Percentiles rank a stretch among this genome's conserved stretches.
These are phyloP conservation scores for Gastrolobium bilobum DNA, from an alignment of 306 rosid species.

Conservation along the genomic window DNA sequence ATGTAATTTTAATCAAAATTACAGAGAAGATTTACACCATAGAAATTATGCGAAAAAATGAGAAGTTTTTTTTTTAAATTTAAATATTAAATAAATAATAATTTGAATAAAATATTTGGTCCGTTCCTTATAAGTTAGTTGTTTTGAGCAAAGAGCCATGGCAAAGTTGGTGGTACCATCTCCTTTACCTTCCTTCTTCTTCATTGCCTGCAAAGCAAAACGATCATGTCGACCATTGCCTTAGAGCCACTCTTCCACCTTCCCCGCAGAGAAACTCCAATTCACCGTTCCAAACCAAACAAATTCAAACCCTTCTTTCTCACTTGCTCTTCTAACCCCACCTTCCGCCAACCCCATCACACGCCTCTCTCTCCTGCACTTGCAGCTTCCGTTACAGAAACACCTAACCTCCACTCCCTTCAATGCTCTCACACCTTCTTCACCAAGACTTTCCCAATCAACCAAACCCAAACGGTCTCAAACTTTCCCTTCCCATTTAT, in stretches of 20 bases:
- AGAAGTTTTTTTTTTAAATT: too few species aligned
- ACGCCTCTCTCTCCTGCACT: slow-evolving; percentile 40
- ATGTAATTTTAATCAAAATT: too few species aligned
- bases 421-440: slow-evolving; percentile 55
- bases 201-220: slow-evolving; percentile 12
- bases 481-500: slow-evolving; percentile 21
- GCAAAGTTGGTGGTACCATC: background rate
- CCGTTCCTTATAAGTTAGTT: background rate
- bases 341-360: slow-evolving; percentile 49
- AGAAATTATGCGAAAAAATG: too few species aligned
- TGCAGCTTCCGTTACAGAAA: slow-evolving; percentile 49
- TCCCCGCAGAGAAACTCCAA: slow-evolving; percentile 33
- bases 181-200: background rate
- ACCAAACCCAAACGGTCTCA: slow-evolving; percentile 60
- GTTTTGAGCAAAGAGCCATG: too few species aligned
- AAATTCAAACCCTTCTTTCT: slow-evolving; percentile 45
- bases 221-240: slow-evolving; percentile 66
- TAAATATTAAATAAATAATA: too few species aligned
- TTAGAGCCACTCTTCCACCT: slow-evolving; percentile 55
- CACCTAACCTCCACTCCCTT: slow-evolving; percentile 45
- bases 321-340: slow-evolving; percentile 47
- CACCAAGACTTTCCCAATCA: slow-evolving; percentile 64
- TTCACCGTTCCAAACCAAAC: slow-evolving; percentile 38
- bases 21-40: too few species aligned
- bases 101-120: background rate